Evolutionary conservation across 73 alveolate species (phyloP).

Genomic region (Paramecium octaurelia): DNA sequence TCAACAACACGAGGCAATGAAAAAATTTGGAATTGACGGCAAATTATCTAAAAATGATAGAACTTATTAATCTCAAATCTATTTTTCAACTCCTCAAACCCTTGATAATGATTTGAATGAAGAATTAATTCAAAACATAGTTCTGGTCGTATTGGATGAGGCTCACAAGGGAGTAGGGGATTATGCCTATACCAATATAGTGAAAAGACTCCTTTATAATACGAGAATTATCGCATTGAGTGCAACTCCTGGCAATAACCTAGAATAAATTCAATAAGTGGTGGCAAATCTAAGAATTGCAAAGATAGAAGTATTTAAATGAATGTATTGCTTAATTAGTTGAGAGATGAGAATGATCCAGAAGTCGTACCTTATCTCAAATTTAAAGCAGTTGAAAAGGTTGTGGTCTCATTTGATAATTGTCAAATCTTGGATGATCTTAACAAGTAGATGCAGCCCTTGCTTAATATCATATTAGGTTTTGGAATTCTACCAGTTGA

Average conservation of each 20-base stretch:
- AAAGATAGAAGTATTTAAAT: not conserved
- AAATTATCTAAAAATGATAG: slow-evolving; percentile 48
- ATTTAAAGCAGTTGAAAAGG: slow-evolving; percentile 59
- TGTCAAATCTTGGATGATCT: slow-evolving; percentile 1
- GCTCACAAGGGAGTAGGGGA: slow-evolving; percentile 89
- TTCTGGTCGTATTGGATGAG: slow-evolving; percentile 71
- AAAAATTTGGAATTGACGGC: slow-evolving; percentile 69
- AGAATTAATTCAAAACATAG: not conserved
- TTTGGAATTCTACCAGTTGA: not conserved
- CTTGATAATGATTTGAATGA: slow-evolving; percentile 69
- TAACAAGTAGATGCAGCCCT: not conserved
- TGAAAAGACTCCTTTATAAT: slow-evolving; percentile 53
- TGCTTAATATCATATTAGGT: not conserved
- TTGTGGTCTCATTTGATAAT: slow-evolving; percentile 54
- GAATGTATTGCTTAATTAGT: slow-evolving; percentile 4
- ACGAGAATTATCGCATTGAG: slow-evolving; percentile 77
- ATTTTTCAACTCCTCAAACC: slow-evolving; percentile 83
- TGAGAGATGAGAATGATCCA: slow-evolving; percentile 77
- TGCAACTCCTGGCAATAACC: slow-evolving; percentile 80
- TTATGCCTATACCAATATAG: slow-evolving; percentile 75
- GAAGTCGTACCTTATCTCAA: slow-evolving; percentile 72
- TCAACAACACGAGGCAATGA: slow-evolving; percentile 66
- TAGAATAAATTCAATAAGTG: slow-evolving; percentile 66
- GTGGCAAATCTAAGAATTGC: not conserved
- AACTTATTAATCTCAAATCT: slow-evolving; percentile 63